Conservation (phyloP, 768 basidiomycete species). For the Lactifluus echinatus region DNA sequence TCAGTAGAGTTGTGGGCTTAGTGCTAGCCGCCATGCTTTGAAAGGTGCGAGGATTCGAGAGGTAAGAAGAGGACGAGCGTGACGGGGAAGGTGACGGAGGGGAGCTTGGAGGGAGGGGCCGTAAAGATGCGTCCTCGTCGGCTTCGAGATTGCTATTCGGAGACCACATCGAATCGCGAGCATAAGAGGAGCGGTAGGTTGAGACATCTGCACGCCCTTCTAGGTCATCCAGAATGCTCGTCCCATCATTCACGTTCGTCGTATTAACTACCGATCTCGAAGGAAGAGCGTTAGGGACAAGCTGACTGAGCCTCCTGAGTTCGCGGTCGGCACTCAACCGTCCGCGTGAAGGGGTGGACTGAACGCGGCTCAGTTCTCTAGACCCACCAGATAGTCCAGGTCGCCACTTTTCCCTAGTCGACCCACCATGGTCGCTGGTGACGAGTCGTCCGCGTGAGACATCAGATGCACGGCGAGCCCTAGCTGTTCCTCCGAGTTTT, state of each 20-base stretch:
- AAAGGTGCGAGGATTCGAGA: slow-evolving; percentile 75
- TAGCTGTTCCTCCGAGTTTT: slow-evolving; percentile 66
- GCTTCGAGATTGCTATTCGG: slow-evolving; percentile 71
- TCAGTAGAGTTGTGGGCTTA: slow-evolving; percentile 91
- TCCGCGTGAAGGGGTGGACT: slow-evolving; percentile 20
- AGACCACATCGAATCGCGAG: slow-evolving; percentile 73
- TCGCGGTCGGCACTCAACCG: slow-evolving; percentile 21
- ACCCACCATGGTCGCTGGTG: slow-evolving; percentile 10
- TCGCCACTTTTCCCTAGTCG: slow-evolving; percentile 12
- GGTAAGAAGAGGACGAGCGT: slow-evolving; percentile 73
- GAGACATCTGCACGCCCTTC: slow-evolving; percentile 31
- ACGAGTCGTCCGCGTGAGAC: slow-evolving; percentile 17
- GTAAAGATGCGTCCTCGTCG: slow-evolving; percentile 89
- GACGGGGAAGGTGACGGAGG: slow-evolving; percentile 85
- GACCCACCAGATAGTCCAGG: slow-evolving; percentile 18
- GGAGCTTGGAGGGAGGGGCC: slow-evolving; percentile 81
- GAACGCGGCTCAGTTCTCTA: slow-evolving; percentile 18
- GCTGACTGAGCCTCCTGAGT: slow-evolving; percentile 20
- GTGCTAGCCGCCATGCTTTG: slow-evolving; percentile 80
- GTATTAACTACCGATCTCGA: slow-evolving; percentile 41
- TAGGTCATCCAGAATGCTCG: slow-evolving; percentile 27
- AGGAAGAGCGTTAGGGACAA: slow-evolving; percentile 14
- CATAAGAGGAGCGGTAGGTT: slow-evolving; percentile 48
- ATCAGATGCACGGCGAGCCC: slow-evolving; percentile 42
- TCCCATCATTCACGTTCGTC: slow-evolving; percentile 41